Evolutionary conservation across 148 eudicot species (phyloP), one percentile per base, ranked within the genome.

Genomic region (Amaranthus palmeri): DNA sequence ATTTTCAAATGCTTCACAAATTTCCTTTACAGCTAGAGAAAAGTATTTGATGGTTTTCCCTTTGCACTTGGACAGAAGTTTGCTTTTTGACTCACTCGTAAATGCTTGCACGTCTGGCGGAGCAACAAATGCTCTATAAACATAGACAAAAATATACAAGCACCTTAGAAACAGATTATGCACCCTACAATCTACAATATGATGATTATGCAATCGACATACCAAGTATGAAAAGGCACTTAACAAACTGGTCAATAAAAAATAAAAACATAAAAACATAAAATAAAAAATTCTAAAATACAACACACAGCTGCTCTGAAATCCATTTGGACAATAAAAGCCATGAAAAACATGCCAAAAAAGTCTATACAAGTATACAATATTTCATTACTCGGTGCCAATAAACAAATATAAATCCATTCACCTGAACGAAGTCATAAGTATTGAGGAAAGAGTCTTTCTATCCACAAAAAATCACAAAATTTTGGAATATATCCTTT

Each of bases 31-130:
- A 67, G 98, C 98, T 78, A 76, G 84, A 60, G 90, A 80, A 69
- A 95, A 93, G 68, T 81, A 78, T 78, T 83, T 89, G 61, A 86
- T 85, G 52, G 93, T 86, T 81, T 91, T 95, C 55, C 90, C 90
- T 80, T 85, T 86, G 80, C 93, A 83, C 78, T 86, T 80, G 78
- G 84, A 82, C 67, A 78, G 59, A 77, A 95, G 57, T 78, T 86
- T 91, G 76, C 72, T 75, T 82, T 88, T 89, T 15, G 82, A 74
- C 68, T 95, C 98, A 81, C 72, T 79, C 14, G 93, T 89, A 76
- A 95, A 95, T 78, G 84, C 85, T 78, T 88, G 93, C 63, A 91
- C 79, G 79, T 91, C 98, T 45, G 72, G 86, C 54, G 98, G 97
- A 62, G 89, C 87, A 18, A 95, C 92, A 83, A 95, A 95, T 77